Base-by-base conservation (phyloP, 164 flowering plant genomes). In the Platanus orientalis region DNA sequence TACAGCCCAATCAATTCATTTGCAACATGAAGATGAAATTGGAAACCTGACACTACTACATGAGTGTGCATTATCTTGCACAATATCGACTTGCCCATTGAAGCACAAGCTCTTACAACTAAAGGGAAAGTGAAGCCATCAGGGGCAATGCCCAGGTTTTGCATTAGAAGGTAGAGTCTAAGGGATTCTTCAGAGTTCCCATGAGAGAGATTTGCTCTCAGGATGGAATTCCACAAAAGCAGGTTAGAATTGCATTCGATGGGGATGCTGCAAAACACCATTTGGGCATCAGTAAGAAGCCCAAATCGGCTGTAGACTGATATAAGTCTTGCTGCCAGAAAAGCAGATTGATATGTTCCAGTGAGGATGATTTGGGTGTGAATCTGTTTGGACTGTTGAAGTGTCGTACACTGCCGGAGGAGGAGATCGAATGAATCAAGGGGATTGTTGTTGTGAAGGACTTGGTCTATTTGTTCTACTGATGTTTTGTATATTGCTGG, bases 111-210 rank as follows among this genome's bases (percentile, higher is more conserved):
- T 72, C 83, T 78, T 14, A 87, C 39, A 57, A 83, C 78, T 69
- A 92, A 61, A 24, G 96, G 94, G 36, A 81, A 81, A 42, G 85
- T 86, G 67, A 85, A 89, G 47, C 84, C 85, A 78, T 91, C 96
- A 6, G 81, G 75, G 29, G 7, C 45, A 70, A 82, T 58, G 10
- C 83, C 73, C 32, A 56, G 26, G 9, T 69, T 69, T 21, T 74
- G 60, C 93, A 91, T 89, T 67, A 58, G 55, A 17, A 48, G 20
- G 74, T 84, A 89, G 51, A 89, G 51, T 50, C 65, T 29, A n/a
- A 84, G 42, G 2, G 79, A 76, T 64, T 78, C 73, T 50, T 61
- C 69, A 63, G 52, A 67, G 7, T 26, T 57, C 53, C 80, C 86
- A 76, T 75, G 62, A 23, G 66, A 59, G 4, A 81, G 56, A 71